Base-by-base conservation (phyloP, 2,329 filamentous ascomycete genomes). In the Coleophoma cylindrospora region DNA sequence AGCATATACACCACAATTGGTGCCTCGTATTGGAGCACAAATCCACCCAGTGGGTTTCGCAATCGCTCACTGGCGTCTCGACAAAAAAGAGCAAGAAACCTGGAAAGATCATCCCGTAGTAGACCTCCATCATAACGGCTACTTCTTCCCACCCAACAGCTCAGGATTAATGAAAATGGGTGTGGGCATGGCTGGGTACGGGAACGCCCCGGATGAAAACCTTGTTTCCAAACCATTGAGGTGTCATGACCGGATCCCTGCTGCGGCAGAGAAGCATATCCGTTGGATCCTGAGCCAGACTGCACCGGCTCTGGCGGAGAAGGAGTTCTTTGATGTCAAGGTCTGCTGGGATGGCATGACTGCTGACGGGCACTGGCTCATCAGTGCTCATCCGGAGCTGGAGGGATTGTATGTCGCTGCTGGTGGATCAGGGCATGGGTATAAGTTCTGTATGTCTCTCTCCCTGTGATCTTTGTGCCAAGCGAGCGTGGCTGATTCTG, bases 321-420 rank as follows among this genome's bases (percentile, higher is more conserved):
- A 40, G 13, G n/a, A 15, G 9, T 40, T 40, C n/a, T 40, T 40
- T n/a, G 37, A 40, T 40, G 19, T 40, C 9, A 40, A 19, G 19
- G 65, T 77, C 3, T 61, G 82, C 43, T 83, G 80, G 57, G 83
- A 83, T 57, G 79, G 74, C 14, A 80, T 83, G 64, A 83, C 80
- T 52, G 76, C 77, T 0, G 73, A 73, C 33, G 77, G 77, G 2
- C 74, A 83, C 53, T 83, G 81, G 58, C 72, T 83, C 47, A 69
- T 81, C 13, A 72, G 74, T 37, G 66, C 74, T 48, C 77, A 82
- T 51, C 79, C 79, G 0, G 64, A 57, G 17, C 76, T 10, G 10
- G 19, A 63, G 73, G 5, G 54, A 67, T 3, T 68, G 69, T 1
- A 55, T 74, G 0, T 74, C 74, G 71, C 70, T 0, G 72, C 69